Conservation (phyloP, 2,329 filamentous ascomycete genomes). For the Thielaviopsis euricoi region DNA sequence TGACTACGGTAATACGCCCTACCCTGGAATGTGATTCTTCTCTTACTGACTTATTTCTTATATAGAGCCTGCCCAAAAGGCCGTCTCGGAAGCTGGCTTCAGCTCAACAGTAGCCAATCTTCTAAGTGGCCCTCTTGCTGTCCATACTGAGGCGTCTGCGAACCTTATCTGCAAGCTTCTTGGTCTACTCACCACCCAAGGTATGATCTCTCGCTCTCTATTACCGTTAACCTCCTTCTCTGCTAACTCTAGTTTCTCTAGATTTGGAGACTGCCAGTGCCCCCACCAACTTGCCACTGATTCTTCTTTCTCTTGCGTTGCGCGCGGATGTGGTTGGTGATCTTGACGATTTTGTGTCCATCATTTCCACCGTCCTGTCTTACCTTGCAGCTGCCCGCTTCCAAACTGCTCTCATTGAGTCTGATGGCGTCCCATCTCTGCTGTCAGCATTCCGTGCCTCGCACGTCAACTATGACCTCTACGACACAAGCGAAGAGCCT, state of each 20-base stretch:
- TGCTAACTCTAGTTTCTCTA: background rate
- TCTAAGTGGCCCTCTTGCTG: constrained; percentile 28
- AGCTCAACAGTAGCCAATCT: constrained; percentile 32
- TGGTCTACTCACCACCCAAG: constrained; percentile 33
- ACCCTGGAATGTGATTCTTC: background rate
- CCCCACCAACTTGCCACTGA: constrained; percentile 27
- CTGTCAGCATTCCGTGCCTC: constrained; percentile 31
- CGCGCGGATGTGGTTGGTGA: constrained; percentile 26
- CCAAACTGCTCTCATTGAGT: constrained; percentile 30
- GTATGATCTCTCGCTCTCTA: constrained; percentile 18
- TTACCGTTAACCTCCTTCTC: background rate
- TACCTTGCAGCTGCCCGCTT: constrained; percentile 39
- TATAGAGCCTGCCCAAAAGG: constrained; percentile 38
- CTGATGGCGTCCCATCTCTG: constrained; percentile 20
- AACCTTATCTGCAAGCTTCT: constrained; percentile 40
- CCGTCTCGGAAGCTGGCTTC: constrained; percentile 35
- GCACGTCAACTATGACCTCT: constrained; percentile 25
- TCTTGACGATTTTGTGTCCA: constrained; percentile 35
- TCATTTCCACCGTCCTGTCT: constrained; percentile 34
- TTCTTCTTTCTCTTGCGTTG: constrained; percentile 33
- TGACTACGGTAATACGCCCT: constrained; percentile 35
- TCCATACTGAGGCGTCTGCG: constrained; percentile 26
- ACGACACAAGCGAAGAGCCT: constrained; percentile 26
- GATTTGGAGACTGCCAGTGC: constrained; percentile 30
- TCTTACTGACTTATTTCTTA: constrained; percentile 12